A percentile compares a stretch with the other conserved stretches of the same genome.
phyloP scores from a whole-genome alignment of 83 land plant genomes.

The Isoetes engelmannii region DNA sequence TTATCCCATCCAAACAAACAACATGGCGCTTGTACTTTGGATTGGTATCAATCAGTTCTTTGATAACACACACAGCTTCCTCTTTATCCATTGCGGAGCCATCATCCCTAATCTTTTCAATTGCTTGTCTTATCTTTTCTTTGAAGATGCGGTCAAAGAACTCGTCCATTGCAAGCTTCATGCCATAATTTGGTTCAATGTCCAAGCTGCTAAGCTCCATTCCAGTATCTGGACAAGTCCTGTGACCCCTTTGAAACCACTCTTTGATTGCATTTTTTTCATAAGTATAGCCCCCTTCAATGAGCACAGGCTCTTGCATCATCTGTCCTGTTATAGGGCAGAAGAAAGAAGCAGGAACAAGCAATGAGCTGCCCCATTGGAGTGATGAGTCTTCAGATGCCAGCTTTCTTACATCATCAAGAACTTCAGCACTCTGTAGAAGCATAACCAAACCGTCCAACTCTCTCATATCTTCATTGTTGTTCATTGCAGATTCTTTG shows the following conservation, averaged over 20 bases:
- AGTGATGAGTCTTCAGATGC: constrained; percentile 23
- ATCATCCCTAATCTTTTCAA: constrained; percentile 17
- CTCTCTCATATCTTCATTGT: background rate
- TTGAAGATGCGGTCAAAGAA: constrained; percentile 20
- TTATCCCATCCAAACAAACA: constrained; percentile 28
- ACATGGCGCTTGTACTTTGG: constrained; percentile 21
- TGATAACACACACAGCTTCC: constrained; percentile 21
- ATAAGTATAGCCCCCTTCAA: constrained; percentile 29
- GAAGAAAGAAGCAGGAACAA: constrained; percentile 25
- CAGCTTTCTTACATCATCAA: constrained; percentile 17
- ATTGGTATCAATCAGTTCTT: constrained; percentile 15
- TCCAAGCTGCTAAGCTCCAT: constrained; percentile 18
- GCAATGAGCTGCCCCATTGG: background rate
- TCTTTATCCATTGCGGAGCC: constrained; percentile 6
- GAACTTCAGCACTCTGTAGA: constrained; percentile 11
- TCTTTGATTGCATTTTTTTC: constrained; percentile 30
- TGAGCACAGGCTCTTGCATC: constrained; percentile 32
- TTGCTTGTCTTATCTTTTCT: constrained; percentile 19
- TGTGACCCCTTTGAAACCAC: constrained; percentile 28
- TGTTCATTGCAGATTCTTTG: constrained; percentile 17
- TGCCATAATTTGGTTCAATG: constrained; percentile 22
- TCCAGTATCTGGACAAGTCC: constrained; percentile 24
- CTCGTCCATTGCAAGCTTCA: constrained; percentile 30
- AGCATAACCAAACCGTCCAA: constrained; percentile 14
- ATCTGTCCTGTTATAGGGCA: constrained; percentile 29